phyloP scores from a whole-genome alignment of 2,329 filamentous ascomycete species.

The Thermochaetoides dissita region DNA sequence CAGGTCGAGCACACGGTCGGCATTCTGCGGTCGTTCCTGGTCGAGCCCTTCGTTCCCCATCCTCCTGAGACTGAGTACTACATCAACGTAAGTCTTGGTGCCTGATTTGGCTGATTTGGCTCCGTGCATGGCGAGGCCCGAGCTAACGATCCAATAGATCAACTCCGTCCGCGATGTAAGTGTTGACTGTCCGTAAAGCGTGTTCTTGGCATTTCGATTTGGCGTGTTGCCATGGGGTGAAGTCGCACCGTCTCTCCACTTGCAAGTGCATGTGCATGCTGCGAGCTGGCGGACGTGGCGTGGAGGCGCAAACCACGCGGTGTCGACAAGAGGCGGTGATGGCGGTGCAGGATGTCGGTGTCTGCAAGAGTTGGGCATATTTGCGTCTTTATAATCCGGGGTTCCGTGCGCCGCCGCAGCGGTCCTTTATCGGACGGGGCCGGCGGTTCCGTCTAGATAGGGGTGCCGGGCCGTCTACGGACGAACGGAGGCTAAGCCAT shows the following conservation, averaged over 20 bases:
- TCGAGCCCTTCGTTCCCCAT: constrained; percentile 97
- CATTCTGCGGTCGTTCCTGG: constrained; percentile 84
- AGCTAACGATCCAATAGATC: constrained; percentile 36
- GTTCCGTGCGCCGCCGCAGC: constrained; percentile 1
- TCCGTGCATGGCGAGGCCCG: neutral
- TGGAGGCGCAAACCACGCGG: neutral
- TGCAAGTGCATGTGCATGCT: constrained; percentile 5
- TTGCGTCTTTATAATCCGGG: constrained; percentile 10
- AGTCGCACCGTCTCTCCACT: constrained; percentile 3
- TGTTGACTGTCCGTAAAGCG: constrained; percentile 20
- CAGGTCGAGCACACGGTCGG: constrained; percentile 86
- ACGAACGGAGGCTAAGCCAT: constrained; percentile 32
- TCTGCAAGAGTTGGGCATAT: constrained; percentile 3
- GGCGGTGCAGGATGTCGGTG: constrained; percentile 1
- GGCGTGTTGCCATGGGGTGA: neutral
- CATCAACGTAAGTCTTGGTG: constrained; percentile 51
- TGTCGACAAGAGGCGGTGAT: constrained; percentile 2
- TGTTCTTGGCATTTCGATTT: constrained; percentile 3
- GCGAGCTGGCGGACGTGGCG: neutral
- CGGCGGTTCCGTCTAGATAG: constrained; percentile 7
- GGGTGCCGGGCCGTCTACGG: constrained; percentile 18
- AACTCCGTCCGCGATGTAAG: constrained; percentile 98
- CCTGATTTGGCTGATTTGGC: neutral
- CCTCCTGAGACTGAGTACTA: constrained; percentile 95
- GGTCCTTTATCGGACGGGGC: constrained; percentile 3